A percentile compares a stretch with the other conserved stretches of the same genome.
phyloP scores from a whole-genome alignment of 371 early-diverging fungal species.

The Thermomucor indicae-seudaticae region DNA sequence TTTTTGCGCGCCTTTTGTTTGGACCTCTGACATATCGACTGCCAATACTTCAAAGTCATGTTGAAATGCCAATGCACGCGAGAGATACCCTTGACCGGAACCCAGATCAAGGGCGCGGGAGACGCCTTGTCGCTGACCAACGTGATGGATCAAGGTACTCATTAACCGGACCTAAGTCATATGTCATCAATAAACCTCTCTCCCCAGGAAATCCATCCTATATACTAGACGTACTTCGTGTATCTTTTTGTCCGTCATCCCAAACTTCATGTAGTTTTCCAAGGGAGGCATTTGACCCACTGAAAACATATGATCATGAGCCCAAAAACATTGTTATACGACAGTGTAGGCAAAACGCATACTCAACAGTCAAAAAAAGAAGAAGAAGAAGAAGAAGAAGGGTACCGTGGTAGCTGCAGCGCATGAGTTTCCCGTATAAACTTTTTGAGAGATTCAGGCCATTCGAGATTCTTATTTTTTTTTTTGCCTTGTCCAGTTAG shows the following conservation, averaged over 20 bases:
- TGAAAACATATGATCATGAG: too few relatives aligned
- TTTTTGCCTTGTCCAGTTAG: background rate
- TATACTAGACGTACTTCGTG: slow-evolving; percentile 21
- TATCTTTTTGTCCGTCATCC: slow-evolving; percentile 22
- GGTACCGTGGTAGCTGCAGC: slow-evolving; percentile 4
- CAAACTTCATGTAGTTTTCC: slow-evolving; percentile 7
- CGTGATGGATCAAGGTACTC: slow-evolving; percentile 48
- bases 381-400: background rate
- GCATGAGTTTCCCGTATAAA: slow-evolving; percentile 6
- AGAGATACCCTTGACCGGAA: slow-evolving; percentile 77
- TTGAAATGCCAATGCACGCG: slow-evolving; percentile 67
- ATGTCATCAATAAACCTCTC: background rate
- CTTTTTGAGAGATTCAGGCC: slow-evolving; percentile 12
- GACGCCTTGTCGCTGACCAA: slow-evolving; percentile 36
- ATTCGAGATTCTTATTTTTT: background rate
- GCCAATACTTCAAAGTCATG: slow-evolving; percentile 72
- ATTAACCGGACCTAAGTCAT: slow-evolving; percentile 51
- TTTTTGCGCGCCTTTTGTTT: slow-evolving; percentile 78
- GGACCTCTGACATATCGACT: slow-evolving; percentile 72
- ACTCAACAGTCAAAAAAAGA: background rate
- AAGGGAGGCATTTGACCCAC: too few relatives aligned
- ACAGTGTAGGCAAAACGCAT: background rate
- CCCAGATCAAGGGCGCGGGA: slow-evolving; percentile 64
- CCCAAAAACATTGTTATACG: too few relatives aligned
- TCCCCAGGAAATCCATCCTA: too few relatives aligned